These are phyloP conservation scores for Anastatica hierochuntica DNA, from an alignment of 345 rosid species.

Conservation along the genomic window DNA sequence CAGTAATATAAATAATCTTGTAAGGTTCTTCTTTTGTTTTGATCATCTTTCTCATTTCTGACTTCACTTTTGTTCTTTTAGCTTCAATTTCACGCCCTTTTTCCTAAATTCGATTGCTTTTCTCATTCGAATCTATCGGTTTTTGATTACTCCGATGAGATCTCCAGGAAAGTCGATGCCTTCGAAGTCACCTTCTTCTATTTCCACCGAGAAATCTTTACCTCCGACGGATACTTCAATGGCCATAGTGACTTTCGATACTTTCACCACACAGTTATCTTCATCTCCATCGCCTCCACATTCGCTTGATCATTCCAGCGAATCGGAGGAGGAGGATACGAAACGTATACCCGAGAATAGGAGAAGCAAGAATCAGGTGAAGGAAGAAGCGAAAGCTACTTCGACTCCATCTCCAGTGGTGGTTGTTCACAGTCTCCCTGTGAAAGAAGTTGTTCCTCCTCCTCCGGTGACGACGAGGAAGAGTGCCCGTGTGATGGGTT, in stretches of 20 bases:
- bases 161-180: constrained; percentile 6
- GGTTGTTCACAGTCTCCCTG: constrained; percentile 18
- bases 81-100: constrained; percentile 8
- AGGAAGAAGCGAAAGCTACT: neutral
- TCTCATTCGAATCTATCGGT: neutral
- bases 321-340: constrained; percentile 12
- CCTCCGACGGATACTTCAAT: constrained; percentile 34
- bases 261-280: constrained; percentile 39
- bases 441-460: constrained; percentile 19
- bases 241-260: constrained; percentile 57
- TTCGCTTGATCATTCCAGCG: constrained; percentile 32
- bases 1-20: too few relatives aligned
- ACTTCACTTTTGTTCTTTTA: constrained; percentile 12
- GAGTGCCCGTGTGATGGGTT: constrained; percentile 29
- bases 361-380: constrained; percentile 5
- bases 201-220: constrained; percentile 7
- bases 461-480: constrained; percentile 17
- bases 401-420: constrained; percentile 22
- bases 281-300: constrained; percentile 34
- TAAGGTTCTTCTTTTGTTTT: neutral
- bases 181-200: constrained; percentile 14
- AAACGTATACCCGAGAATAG: constrained; percentile 3
- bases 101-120: constrained; percentile 12
- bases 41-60: constrained; percentile 2
- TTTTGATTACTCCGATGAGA: constrained; percentile 9